These are phyloP conservation scores for Globisporangium mamillatum DNA, from an alignment of 352 stramenopile species.

Conservation along the genomic window DNA sequence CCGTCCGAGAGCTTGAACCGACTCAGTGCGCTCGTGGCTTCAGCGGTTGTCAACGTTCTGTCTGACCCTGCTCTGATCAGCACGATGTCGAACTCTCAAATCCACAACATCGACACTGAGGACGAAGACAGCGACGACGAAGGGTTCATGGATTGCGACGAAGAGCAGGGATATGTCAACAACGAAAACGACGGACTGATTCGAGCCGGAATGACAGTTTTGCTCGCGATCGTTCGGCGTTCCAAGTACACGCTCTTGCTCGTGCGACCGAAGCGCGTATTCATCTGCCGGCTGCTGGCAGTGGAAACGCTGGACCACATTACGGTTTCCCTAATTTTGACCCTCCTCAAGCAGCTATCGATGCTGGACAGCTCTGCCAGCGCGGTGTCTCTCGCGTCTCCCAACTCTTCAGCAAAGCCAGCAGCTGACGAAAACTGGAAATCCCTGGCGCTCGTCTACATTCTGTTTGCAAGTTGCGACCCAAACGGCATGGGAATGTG, in stretches of 20 bases:
- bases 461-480: conserved; percentile 73
- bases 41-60: conserved; percentile 55
- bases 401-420: conserved; percentile 27
- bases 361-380: conserved; percentile 33
- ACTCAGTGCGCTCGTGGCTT: conserved; percentile 42
- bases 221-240: conserved; percentile 66
- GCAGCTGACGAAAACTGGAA: conserved; percentile 64
- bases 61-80: conserved; percentile 53
- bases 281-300: conserved; percentile 67
- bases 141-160: conserved; percentile 45
- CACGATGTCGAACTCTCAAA: conserved; percentile 34
- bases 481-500: conserved; percentile 79
- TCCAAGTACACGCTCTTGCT: conserved; percentile 68
- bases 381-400: conserved; percentile 15
- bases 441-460: conserved; percentile 61
- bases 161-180: conserved; percentile 54
- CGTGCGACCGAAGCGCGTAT: conserved; percentile 64
- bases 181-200: conserved; percentile 69
- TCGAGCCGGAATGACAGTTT: conserved; percentile 59
- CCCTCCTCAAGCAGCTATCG: conserved; percentile 63
- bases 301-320: conserved; percentile 76
- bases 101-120: conserved; percentile 22
- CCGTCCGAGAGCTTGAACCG: conserved; percentile 65
- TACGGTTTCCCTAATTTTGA: conserved; percentile 60
- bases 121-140: conserved; percentile 33